Evolutionary conservation across 345 rosid genomes (phyloP).

Genomic region (Gossypium herbaceum): DNA sequence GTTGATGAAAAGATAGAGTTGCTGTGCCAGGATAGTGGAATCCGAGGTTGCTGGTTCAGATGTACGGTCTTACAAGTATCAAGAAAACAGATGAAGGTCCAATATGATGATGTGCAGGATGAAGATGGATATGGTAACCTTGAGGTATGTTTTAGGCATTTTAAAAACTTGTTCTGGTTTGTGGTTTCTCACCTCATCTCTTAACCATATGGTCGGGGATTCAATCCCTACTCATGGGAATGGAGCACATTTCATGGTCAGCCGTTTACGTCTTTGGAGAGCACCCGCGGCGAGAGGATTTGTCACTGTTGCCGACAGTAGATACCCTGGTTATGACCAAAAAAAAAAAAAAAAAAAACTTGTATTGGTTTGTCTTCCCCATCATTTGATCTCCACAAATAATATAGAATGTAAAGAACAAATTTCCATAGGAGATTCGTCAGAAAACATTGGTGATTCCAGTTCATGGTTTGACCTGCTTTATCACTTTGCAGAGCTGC

Average conservation of each 20-base stretch:
- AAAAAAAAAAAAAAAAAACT: background rate
- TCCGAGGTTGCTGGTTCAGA: slow-evolving; percentile 97
- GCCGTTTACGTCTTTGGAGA: no score
- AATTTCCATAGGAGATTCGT: background rate
- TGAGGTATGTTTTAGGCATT: slow-evolving; percentile 53
- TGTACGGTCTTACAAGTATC: slow-evolving; percentile 69
- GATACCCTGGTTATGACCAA: no score
- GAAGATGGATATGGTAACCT: slow-evolving; percentile 79
- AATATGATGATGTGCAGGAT: slow-evolving; percentile 79
- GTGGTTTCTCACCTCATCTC: background rate
- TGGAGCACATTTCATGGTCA: no score
- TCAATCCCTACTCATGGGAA: no score
- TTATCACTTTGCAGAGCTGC: background rate
- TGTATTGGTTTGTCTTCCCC: slow-evolving; percentile 6
- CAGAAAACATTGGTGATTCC: background rate
- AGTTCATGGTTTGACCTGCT: background rate
- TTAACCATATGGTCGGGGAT: no score
- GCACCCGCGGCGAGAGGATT: no score
- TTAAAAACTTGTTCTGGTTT: slow-evolving; percentile 1
- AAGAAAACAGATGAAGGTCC: slow-evolving; percentile 68
- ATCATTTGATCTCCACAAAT: background rate
- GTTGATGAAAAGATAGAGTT: slow-evolving; percentile 72
- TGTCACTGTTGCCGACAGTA: no score
- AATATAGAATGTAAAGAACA: background rate
- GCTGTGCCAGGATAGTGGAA: slow-evolving; percentile 93